Evolutionary conservation across 1,284 basidiomycete species (phyloP).

Genomic region (Ustilago tritici): DNA sequence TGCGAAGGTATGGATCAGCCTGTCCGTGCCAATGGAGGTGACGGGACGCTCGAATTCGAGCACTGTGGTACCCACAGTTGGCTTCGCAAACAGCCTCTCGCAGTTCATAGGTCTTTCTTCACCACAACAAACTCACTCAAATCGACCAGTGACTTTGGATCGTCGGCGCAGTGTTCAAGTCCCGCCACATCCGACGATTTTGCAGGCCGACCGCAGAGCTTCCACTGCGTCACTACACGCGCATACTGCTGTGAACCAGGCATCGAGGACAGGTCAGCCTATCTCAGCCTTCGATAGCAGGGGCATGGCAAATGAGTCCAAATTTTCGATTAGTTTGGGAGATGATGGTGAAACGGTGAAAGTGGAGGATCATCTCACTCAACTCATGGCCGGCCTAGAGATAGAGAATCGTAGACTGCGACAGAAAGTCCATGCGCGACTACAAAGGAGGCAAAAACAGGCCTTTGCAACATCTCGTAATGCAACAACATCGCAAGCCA

Average conservation of each 20-base stretch:
- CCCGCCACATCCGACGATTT: neutral
- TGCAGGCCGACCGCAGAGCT: constrained; percentile 2
- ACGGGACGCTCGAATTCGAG: neutral
- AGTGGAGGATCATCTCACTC: constrained; percentile 11
- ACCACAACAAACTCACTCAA: neutral
- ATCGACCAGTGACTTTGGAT: neutral
- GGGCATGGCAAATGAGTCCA: neutral
- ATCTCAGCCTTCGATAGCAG: neutral
- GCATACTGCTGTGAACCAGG: neutral
- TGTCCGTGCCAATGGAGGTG: neutral
- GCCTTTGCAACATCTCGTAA: neutral
- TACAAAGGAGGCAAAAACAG: neutral
- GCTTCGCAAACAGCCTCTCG: constrained; percentile 3
- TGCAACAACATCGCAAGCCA: neutral
- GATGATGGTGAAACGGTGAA: neutral
- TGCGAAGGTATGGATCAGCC: constrained; percentile 31
- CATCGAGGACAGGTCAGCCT: neutral
- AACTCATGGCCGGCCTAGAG: constrained; percentile 9
- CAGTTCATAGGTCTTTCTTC: neutral
- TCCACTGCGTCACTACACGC: neutral
- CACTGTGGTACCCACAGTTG: neutral
- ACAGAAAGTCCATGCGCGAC: constrained; percentile 5
- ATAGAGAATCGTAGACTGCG: constrained; percentile 21
- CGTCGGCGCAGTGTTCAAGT: constrained; percentile 6
- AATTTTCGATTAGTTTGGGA: neutral